Evolutionary conservation across 495 filamentous ascomycete genomes (phyloP), one percentile per base, ranked within the genome.

Genomic region (Apodospora peruviana): DNA sequence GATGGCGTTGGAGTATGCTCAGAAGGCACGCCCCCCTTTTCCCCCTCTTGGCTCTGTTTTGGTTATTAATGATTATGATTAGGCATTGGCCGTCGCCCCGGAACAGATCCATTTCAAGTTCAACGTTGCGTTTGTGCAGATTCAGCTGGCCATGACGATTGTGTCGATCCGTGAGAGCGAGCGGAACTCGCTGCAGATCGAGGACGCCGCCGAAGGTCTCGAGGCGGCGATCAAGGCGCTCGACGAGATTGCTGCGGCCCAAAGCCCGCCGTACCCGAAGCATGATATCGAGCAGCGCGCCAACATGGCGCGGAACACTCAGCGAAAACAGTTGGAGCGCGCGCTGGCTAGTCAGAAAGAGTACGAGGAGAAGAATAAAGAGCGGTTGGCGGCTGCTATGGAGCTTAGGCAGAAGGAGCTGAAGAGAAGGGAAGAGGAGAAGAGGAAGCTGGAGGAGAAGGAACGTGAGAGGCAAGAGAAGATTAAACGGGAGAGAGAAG

Each of bases 121-220:
- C 79, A 98, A 98, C 63, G 87, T 98, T 14, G 93, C 93, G 19
- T 98, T 96, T 53, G 89, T 96, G 16, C 91, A 97, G 60, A 90
- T 95, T 51, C 90, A 96, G 63, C 80, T 96, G 43, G 91, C 91
- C 27, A 82, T 84, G 21, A 75, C 86, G 32, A 79, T 95, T n/a
- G 81, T 89, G 70, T 74, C 69, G 41, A 76, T 96, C 17, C 72
- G 75, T 21, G 85, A 95, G 50, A 76, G 75, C 0, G 86, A 94
- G 52, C 81, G 88, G 38, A 88, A 83, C 0, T 73, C 93, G 0
- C 78, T 75, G 40, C 89, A 96, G 48, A 81, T 96, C 18, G 75
- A 91, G 56, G 80, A 74, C 21, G 93, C 93, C 7, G 77, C 79
- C 0, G 76, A 79, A 14, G 93, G 89, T n/a, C 82, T 96, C n/a